phyloP scores from a whole-genome alignment of 306 rosid genomes.

The Castanopsis chinensis region DNA sequence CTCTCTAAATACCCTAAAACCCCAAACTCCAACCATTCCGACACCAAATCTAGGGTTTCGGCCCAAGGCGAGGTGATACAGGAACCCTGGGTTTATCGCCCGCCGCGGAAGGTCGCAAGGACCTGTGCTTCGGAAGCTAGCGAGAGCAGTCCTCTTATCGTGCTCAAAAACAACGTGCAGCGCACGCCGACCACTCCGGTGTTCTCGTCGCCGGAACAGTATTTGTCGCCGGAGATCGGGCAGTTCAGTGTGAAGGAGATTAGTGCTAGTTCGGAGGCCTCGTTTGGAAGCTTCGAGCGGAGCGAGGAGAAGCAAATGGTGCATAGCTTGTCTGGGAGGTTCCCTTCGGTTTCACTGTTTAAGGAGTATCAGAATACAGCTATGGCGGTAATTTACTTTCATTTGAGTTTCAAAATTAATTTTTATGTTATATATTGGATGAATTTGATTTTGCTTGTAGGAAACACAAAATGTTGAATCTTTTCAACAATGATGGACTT shows the following conservation, averaged over 20 bases:
- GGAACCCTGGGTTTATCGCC: slow-evolving; percentile 65
- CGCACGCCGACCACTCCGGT: slow-evolving; percentile 41
- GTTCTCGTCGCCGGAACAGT: slow-evolving; percentile 49
- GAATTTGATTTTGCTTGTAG: background rate
- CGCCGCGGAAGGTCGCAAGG: slow-evolving; percentile 61
- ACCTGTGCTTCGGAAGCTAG: slow-evolving; percentile 29
- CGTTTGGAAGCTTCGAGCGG: slow-evolving; percentile 35
- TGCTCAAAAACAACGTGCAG: slow-evolving; percentile 45
- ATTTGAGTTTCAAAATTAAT: background rate
- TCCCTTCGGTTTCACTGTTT: slow-evolving; percentile 84
- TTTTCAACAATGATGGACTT: background rate
- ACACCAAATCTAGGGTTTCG: slow-evolving; percentile 23
- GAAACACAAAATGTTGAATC: background rate
- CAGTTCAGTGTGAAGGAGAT: slow-evolving; percentile 27
- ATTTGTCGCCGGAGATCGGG: slow-evolving; percentile 56
- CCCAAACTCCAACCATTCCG: background rate
- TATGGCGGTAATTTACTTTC: slow-evolving; percentile 67
- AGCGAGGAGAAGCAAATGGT: slow-evolving; percentile 35
- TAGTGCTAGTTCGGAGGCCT: slow-evolving; percentile 38
- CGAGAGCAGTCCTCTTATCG: slow-evolving; percentile 52
- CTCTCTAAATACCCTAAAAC: slow-evolving; percentile 24
- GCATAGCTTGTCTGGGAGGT: slow-evolving; percentile 70
- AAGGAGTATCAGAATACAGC: slow-evolving; percentile 92
- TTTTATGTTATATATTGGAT: background rate
- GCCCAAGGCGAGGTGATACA: slow-evolving; percentile 57